Conservation (phyloP, 306 rosid species). For the Cercis canadensis region DNA sequence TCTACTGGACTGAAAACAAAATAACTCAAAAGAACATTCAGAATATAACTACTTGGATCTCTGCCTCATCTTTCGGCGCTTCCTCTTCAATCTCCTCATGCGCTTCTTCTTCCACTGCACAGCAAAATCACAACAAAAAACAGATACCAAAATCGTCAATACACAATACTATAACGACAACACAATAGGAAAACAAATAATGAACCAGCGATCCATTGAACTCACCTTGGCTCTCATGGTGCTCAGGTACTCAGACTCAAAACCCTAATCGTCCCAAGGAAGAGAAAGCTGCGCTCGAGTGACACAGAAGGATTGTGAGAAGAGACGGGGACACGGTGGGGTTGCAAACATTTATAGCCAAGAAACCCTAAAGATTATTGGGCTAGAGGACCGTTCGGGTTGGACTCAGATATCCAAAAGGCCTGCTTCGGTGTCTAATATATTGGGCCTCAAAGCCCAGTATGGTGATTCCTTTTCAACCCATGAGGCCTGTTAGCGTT, state of each 20-base stretch:
- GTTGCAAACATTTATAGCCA: slow-evolving; percentile 35
- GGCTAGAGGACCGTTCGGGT: neutral
- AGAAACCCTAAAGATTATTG: slow-evolving; percentile 38
- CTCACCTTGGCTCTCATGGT: slow-evolving; percentile 83
- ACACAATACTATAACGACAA: neutral
- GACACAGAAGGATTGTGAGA: neutral
- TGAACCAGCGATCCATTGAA: neutral
- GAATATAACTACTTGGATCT: slow-evolving; percentile 70
- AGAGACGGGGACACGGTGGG: rapidly evolving
- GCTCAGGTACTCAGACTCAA: neutral
- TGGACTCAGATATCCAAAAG: too few species aligned
- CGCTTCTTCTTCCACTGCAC: slow-evolving; percentile 95
- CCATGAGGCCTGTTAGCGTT: too few species aligned
- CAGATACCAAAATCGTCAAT: neutral
- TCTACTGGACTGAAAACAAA: slow-evolving; percentile 19
- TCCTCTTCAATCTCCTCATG: slow-evolving; percentile 92
- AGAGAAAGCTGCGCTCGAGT: slow-evolving; percentile 12
- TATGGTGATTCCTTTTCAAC: too few species aligned
- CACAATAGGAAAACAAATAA: neutral
- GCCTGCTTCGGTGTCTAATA: too few species aligned
- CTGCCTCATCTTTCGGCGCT: slow-evolving; percentile 98
- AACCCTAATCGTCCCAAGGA: neutral
- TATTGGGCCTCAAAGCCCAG: too few species aligned
- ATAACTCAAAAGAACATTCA: neutral
- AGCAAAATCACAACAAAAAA: neutral